Conservation (phyloP, 2,329 filamentous ascomycete genomes). For the Biscogniauxia sp. region DNA sequence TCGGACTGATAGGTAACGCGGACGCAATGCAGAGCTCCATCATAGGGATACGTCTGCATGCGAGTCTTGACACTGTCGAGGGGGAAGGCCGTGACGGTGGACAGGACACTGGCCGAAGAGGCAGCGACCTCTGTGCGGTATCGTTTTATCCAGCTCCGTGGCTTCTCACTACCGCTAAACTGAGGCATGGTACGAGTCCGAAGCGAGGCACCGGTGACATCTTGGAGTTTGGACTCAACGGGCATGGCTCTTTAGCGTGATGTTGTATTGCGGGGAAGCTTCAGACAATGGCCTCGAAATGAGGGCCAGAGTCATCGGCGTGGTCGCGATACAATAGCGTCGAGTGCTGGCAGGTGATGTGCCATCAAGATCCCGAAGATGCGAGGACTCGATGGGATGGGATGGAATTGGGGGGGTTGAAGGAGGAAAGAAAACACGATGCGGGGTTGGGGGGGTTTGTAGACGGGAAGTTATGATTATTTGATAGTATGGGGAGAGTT, state of each 20-base stretch:
- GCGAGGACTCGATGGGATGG: conserved; percentile 25
- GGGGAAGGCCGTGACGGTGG: conserved; percentile 78
- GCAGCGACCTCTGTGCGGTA: conserved; percentile 82
- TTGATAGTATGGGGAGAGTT: too few species aligned
- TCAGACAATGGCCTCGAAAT: conserved; percentile 48
- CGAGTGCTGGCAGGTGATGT: conserved; percentile 48
- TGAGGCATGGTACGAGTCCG: conserved; percentile 45
- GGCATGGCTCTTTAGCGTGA: conserved; percentile 35
- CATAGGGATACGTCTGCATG: conserved; percentile 83
- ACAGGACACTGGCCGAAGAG: conserved; percentile 72
- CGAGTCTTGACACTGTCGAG: conserved; percentile 88
- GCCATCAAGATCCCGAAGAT: conserved; percentile 48
- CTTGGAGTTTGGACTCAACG: conserved; percentile 38
- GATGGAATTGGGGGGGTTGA: background rate
- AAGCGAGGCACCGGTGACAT: conserved; percentile 43
- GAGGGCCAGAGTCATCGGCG: conserved; percentile 58
- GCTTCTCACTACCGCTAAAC: conserved; percentile 32
- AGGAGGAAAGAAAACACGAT: conserved; percentile 9
- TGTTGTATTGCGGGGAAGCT: conserved; percentile 41
- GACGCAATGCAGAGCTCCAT: conserved; percentile 71
- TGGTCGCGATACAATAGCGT: conserved; percentile 51
- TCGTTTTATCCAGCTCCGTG: conserved; percentile 61
- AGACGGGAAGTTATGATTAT: conserved; percentile 7
- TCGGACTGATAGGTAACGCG: conserved; percentile 73
- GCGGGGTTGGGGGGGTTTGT: conserved; percentile 18